phyloP scores from a whole-genome alignment of 1,284 basidiomycete species.

The Rhodotorula sp. region DNA sequence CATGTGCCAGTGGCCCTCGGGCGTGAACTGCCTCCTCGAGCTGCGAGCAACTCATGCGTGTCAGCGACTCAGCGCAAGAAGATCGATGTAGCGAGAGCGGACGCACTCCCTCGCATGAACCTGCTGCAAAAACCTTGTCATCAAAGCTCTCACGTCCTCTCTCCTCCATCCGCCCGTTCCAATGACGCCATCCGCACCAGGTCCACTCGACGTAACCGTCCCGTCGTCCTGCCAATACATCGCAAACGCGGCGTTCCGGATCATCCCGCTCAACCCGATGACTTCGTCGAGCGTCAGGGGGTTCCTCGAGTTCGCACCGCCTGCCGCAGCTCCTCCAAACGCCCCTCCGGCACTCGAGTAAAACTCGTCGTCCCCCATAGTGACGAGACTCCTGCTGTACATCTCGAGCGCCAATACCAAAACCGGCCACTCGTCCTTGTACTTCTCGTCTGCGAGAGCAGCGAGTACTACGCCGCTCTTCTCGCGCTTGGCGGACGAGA shows the following conservation, averaged over 20 bases:
- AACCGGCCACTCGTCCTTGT: constrained; percentile 52
- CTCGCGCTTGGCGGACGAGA: constrained; percentile 55
- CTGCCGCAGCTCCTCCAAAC: constrained; percentile 21
- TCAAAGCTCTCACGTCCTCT: constrained; percentile 62
- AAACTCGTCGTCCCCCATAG: constrained; percentile 97
- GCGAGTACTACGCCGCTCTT: constrained; percentile 38
- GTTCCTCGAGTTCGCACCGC: constrained; percentile 53
- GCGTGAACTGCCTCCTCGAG: constrained; percentile 75
- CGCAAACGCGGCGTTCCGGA: constrained; percentile 74
- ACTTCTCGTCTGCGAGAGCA: constrained; percentile 39
- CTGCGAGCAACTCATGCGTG: constrained; percentile 52
- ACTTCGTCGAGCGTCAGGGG: constrained; percentile 83
- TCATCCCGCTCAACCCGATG: constrained; percentile 61
- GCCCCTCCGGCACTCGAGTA: constrained; percentile 55
- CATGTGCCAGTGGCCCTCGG: constrained; percentile 84
- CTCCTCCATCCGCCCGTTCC: constrained; percentile 51
- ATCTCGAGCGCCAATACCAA: constrained; percentile 78
- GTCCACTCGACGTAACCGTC: constrained; percentile 46
- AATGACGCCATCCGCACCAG: constrained; percentile 47
- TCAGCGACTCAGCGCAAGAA: constrained; percentile 3
- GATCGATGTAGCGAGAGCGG: neutral
- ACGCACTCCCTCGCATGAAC: constrained; percentile 83
- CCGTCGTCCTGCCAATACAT: constrained; percentile 69
- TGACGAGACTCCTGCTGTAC: constrained; percentile 79
- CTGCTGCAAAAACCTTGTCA: constrained; percentile 71